These are phyloP conservation scores for Didymella lethalis DNA, from an alignment of 2,329 filamentous ascomycete species.

Conservation along the genomic window DNA sequence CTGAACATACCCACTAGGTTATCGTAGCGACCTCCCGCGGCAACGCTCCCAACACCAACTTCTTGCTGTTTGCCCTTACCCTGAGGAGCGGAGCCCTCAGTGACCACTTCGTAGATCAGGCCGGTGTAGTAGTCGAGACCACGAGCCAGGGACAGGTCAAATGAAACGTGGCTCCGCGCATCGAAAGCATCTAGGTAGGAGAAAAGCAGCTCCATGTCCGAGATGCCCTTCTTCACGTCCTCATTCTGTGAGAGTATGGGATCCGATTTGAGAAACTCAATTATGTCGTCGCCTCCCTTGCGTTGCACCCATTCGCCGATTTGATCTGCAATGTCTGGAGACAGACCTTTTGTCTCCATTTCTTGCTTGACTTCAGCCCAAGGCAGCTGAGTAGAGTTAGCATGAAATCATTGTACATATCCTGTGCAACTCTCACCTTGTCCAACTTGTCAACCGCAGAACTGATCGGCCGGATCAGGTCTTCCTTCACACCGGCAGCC, in stretches of 20 bases:
- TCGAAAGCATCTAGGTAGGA: slow-evolving; percentile 81
- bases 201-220: slow-evolving; percentile 82
- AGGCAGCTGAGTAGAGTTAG: slow-evolving; percentile 56
- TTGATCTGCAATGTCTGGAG: slow-evolving; percentile 78
- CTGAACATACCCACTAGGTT: slow-evolving; percentile 94
- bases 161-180: slow-evolving; percentile 77
- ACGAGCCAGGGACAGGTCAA: slow-evolving; percentile 88
- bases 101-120: slow-evolving; percentile 88
- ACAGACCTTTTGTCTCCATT: slow-evolving; percentile 92
- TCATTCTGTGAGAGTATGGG: slow-evolving; percentile 61
- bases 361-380: slow-evolving; percentile 91
- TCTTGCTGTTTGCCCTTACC: slow-evolving; percentile 47
- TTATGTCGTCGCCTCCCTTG: slow-evolving; percentile 77
- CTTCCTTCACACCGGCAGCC: slow-evolving; percentile 84
- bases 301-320: slow-evolving; percentile 85
- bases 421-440: slow-evolving; percentile 63
- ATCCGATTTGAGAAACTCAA: slow-evolving; percentile 53
- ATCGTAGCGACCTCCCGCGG: slow-evolving; percentile 90
- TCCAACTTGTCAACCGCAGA: slow-evolving; percentile 96
- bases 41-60: slow-evolving; percentile 84
- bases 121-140: slow-evolving; percentile 94
- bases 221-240: slow-evolving; percentile 76
- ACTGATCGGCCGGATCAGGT: slow-evolving; percentile 88
- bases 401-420: too few species aligned
- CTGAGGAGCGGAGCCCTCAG: slow-evolving; percentile 72